Evolutionary conservation across 2,329 filamentous ascomycete species (phyloP), one percentile per base, ranked within the genome.

Genomic region (Aspergillus floridensis): DNA sequence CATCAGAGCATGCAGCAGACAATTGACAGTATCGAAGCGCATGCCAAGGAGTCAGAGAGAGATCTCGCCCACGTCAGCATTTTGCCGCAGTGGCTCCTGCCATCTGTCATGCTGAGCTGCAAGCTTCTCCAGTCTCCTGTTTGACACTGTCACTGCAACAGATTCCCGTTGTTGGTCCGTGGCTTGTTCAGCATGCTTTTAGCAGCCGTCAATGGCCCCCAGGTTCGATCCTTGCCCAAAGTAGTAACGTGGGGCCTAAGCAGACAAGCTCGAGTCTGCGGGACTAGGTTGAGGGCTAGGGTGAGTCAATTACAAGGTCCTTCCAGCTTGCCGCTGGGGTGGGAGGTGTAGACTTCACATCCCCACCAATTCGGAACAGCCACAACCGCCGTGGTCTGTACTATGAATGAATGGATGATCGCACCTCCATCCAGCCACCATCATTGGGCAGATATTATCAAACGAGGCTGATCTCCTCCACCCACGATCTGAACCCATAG

Each of bases 301-400:
- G 44, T 29, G 2, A 26, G 29, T 12, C 47, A 49, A 26, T 14
- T 21, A 2, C 14, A 21, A 49, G 48, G n/a, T 16, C n/a, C 48
- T 29, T 6, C 4, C 14, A 31, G 24, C n/a, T 10, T 21, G n/a
- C 51, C 41, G 53, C 53, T 55, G 46, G 48, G 41, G 46, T 31
- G 26, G 26, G 7, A 29, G 7, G 26, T 16, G n/a, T n/a, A 16
- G 24, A 31, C 16, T 19, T 44, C 38, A 29, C 5, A 46, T 32
- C 26, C 53, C 53, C 53, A 55, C 41, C 26, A 2, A 55, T 26
- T 48, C 47, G 53, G 53, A 55, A 55, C 53, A 32, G 41, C 41
- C 41, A 48, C 53, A 55, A 21, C 53, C 41, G 19, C 41, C 26
- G 53, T 44, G 29, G 29, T n/a, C 53, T 31, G 26, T 19, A 44